These are phyloP conservation scores for Fusarium irregulare DNA, from an alignment of 2,329 filamentous ascomycete genomes.

Conservation along the genomic window DNA sequence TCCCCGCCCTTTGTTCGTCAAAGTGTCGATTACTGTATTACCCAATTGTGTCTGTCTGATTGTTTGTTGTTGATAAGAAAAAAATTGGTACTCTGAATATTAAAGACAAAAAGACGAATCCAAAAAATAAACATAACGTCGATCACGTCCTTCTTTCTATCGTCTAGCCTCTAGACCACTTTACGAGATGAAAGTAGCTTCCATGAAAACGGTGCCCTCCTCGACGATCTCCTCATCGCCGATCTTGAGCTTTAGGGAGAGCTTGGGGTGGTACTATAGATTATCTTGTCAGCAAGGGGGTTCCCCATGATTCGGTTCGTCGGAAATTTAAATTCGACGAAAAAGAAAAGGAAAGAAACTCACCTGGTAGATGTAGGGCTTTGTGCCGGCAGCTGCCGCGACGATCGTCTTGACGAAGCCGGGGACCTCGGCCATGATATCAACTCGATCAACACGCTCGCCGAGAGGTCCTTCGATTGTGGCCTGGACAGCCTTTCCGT, in stretches of 20 bases:
- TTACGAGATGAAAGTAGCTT: slow-evolving; percentile 95
- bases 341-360: slow-evolving; percentile 38
- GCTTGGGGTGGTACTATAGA: slow-evolving; percentile 74
- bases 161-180: slow-evolving; percentile 39
- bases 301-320: slow-evolving; percentile 11
- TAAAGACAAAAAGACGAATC: slow-evolving; percentile 10
- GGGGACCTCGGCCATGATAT: slow-evolving; percentile 96
- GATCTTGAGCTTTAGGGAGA: slow-evolving; percentile 84
- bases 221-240: slow-evolving; percentile 83
- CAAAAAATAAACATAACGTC: not conserved
- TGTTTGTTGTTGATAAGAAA: not conserved
- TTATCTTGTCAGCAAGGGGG: slow-evolving; percentile 26
- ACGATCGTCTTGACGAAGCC: slow-evolving; percentile 96
- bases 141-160: slow-evolving; percentile 1
- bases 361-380: slow-evolving; percentile 98
- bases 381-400: slow-evolving; percentile 86
- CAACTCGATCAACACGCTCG: slow-evolving; percentile 78
- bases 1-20: slow-evolving; percentile 25
- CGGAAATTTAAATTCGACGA: slow-evolving; percentile 31
- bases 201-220: slow-evolving; percentile 82
- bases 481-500: slow-evolving; percentile 78
- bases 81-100: slow-evolving; percentile 32
- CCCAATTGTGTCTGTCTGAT: slow-evolving; percentile 36
- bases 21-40: slow-evolving; percentile 45
- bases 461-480: slow-evolving; percentile 76